Conservation (phyloP, 2,329 filamentous ascomycete genomes). For the Coniella vitis region DNA sequence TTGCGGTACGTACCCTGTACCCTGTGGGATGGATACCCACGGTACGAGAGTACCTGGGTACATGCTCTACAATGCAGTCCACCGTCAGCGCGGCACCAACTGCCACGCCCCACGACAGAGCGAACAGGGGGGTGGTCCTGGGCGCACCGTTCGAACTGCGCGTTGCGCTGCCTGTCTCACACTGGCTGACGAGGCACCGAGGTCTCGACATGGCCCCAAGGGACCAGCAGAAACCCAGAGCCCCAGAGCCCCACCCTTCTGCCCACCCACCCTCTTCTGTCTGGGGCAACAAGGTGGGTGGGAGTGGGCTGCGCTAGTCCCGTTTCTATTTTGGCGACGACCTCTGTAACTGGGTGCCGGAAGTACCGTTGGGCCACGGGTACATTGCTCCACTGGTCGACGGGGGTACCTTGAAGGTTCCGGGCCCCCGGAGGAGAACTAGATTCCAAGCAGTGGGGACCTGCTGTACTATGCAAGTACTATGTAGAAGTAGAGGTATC, state of each 20-base stretch:
- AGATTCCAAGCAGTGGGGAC: conserved; percentile 11
- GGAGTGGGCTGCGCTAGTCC: conserved; percentile 29
- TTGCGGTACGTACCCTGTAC: too few relatives aligned
- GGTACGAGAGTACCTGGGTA: too few relatives aligned
- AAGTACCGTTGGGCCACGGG: conserved; percentile 18
- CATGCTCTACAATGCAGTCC: conserved; percentile 1
- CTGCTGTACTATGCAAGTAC: too few relatives aligned
- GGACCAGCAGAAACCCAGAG: conserved; percentile 22
- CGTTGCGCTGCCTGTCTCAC: conserved; percentile 43
- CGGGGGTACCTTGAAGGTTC: conserved; percentile 15
- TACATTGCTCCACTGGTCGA: conserved; percentile 15
- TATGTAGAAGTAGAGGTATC: too few relatives aligned
- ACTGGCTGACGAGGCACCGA: conserved; percentile 36
- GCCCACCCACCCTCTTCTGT: conserved; percentile 21
- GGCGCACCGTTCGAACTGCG: conserved; percentile 23
- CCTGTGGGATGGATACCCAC: too few relatives aligned
- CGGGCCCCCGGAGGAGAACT: conserved; percentile 15
- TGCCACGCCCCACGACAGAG: conserved; percentile 17
- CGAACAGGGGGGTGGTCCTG: conserved; percentile 16
- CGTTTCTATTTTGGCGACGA: conserved; percentile 31
- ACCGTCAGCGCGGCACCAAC: conserved; percentile 13
- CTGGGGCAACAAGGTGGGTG: conserved; percentile 33
- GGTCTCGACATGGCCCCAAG: conserved; percentile 23
- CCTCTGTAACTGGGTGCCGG: conserved; percentile 11
- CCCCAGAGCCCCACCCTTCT: background rate